phyloP scores from a whole-genome alignment of 2,329 filamentous ascomycete genomes.

The Exophiala sp. region DNA sequence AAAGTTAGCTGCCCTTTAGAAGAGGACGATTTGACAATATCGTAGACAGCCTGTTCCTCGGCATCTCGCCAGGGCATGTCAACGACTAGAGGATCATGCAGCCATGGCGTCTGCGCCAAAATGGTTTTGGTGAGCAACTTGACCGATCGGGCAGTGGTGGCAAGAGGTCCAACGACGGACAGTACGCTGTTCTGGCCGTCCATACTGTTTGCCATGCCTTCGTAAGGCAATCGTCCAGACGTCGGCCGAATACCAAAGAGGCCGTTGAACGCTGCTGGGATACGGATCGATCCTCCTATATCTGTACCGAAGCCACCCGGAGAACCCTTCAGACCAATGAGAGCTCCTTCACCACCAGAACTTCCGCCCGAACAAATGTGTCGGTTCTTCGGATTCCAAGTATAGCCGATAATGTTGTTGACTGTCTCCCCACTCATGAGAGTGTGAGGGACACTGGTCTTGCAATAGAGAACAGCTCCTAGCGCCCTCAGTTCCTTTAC shows the following conservation, averaged over 20 bases:
- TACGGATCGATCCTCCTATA: conserved; percentile 55
- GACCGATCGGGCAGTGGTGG: conserved; percentile 53
- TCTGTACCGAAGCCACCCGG: conserved; percentile 59
- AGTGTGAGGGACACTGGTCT: conserved; percentile 57
- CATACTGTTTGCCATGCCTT: conserved; percentile 60
- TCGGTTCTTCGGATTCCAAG: conserved; percentile 56
- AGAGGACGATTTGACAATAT: conserved; percentile 37
- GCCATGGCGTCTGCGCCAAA: conserved; percentile 60
- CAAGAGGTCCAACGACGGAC: conserved; percentile 62
- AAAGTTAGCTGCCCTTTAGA: conserved; percentile 47
- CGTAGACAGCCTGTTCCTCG: conserved; percentile 34
- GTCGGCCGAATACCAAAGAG: conserved; percentile 57
- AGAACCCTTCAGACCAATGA: conserved; percentile 53
- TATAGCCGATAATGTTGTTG: conserved; percentile 60
- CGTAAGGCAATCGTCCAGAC: conserved; percentile 51
- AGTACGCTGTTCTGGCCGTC: conserved; percentile 62
- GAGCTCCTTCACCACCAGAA: conserved; percentile 57
- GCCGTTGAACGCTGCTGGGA: conserved; percentile 59
- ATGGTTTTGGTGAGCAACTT: conserved; percentile 56
- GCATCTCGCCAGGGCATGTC: conserved; percentile 64
- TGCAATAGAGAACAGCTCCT: conserved; percentile 55
- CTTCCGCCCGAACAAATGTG: conserved; percentile 55
- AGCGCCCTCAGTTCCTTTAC: conserved; percentile 52
- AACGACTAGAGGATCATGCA: conserved; percentile 61
- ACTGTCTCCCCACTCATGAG: conserved; percentile 58